Evolutionary conservation across 768 basidiomycete species (phyloP).

Genomic region (Sporobolomyces pararoseus): DNA sequence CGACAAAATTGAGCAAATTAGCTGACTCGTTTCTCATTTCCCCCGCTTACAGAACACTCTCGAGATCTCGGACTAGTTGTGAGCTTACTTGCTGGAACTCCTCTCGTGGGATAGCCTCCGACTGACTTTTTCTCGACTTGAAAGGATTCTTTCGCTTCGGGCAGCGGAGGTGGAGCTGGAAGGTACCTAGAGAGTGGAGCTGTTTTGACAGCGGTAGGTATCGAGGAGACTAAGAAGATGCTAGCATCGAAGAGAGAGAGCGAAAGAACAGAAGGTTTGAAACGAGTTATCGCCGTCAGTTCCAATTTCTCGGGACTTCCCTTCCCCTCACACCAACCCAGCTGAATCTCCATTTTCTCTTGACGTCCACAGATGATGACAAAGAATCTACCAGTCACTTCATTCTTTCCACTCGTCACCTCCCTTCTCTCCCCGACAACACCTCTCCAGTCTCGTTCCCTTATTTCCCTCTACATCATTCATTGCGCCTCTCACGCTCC

Average conservation of each 20-base stretch:
- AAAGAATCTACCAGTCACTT: conserved; percentile 82
- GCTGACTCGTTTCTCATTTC: neutral
- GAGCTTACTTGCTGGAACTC: neutral
- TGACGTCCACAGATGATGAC: conserved; percentile 71
- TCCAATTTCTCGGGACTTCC: neutral
- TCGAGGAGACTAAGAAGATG: conserved; percentile 75
- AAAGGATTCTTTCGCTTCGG: conserved; percentile 41
- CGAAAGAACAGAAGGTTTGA: conserved; percentile 93
- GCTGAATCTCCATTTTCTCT: no score
- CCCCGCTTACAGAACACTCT: conserved; percentile 35
- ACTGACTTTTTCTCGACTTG: neutral
- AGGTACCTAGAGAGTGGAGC: conserved; percentile 46
- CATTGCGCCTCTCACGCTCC: conserved; percentile 90
- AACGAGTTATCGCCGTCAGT: conserved; percentile 84
- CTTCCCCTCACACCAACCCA: neutral
- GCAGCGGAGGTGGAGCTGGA: conserved; percentile 42
- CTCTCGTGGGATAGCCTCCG: no score
- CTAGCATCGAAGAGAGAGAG: conserved; percentile 82
- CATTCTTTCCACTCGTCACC: conserved; percentile 93
- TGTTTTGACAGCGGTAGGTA: conserved; percentile 64
- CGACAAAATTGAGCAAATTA: neutral
- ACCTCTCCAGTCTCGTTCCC: conserved; percentile 88
- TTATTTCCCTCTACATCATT: conserved; percentile 95
- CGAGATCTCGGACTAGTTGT: conserved; percentile 39
- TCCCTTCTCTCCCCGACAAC: conserved; percentile 80